Conservation (phyloP, 139 green algal species). For the Tetratostichococcus sp. region DNA sequence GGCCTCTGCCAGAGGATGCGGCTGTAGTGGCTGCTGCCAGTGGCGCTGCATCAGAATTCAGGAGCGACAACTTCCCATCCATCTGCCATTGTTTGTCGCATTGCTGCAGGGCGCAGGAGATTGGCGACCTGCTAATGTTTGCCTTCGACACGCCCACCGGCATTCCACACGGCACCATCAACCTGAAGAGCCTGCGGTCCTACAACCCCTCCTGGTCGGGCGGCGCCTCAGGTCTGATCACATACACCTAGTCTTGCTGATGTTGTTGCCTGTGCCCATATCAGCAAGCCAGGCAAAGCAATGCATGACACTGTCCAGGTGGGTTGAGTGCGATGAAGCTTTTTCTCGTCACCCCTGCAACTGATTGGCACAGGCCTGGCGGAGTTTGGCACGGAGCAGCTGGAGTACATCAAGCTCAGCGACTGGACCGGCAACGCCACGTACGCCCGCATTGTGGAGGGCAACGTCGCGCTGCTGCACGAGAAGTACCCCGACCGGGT, state of each 20-base stretch:
- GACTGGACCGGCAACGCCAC: conserved; percentile 29
- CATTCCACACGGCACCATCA: conserved; percentile 55
- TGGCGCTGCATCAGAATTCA: too few species aligned
- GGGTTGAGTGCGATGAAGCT: too few species aligned
- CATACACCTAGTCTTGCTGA: too few species aligned
- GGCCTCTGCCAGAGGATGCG: too few species aligned
- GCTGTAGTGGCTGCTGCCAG: too few species aligned
- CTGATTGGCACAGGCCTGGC: conserved; percentile 17
- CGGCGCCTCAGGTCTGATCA: background rate
- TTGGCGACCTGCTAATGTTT: conserved; percentile 53
- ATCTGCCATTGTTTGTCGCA: too few species aligned
- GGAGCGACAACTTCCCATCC: too few species aligned
- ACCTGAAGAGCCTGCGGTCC: conserved; percentile 32
- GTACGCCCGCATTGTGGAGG: conserved; percentile 12
- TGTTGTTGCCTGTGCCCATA: too few species aligned
- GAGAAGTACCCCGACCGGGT: conserved; percentile 27
- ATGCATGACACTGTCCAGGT: too few species aligned
- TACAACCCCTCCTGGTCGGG: conserved; percentile 42
- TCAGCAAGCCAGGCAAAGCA: too few species aligned
- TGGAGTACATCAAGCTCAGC: conserved; percentile 48
- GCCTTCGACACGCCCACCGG: conserved; percentile 68
- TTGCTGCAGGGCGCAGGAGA: conserved; percentile 30
- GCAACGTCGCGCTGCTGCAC: conserved; percentile 21
- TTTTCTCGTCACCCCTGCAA: too few species aligned
- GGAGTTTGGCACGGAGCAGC: conserved; percentile 48